Base-by-base conservation (phyloP, 495 filamentous ascomycete genomes). In the Hypoxylon rickii region DNA sequence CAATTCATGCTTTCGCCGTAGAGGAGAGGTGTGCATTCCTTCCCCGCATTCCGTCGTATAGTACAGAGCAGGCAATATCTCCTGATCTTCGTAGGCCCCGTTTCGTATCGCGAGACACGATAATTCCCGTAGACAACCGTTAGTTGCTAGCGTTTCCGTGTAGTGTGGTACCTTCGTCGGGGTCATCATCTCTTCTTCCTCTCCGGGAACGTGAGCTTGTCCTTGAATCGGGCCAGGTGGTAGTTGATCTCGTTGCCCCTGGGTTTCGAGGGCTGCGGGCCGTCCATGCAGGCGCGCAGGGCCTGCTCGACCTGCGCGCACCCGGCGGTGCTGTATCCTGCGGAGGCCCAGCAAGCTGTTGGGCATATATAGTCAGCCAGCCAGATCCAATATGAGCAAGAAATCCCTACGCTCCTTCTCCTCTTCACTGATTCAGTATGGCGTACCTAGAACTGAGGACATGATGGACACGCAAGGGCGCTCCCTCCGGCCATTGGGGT, bases 221-320 rank as follows among this genome's bases (percentile, higher is more conserved):
- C 85, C 67, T 95, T 92, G 76, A 97, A 85, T 55, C 94, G 82
- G 64, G 82, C 81, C 32, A 98, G 73, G 72, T 97, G 92, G 79
- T 96, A 96, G 75, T 98, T 98, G 81, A 97, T 93, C 48, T 84
- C 88, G 77, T 87, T 96, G 78, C 83, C 86, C 71, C 84, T 81
- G 64, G 80, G 74, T n/a, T 77, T 71, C 58, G 80, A 77, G 29
- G 86, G 75, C 79, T 78, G 86, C 80, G 86, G 85, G 58, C 80
- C 79, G 74, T 98, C 94, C 94, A 97, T 97, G 79, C 94, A 98
- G n/a, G 81, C 74, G 51, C 92, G 82, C 67, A 98, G 76, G 61
- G 87, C 82, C 63, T 89, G 78, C 70, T 97, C 94, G 40, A 97
- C 69, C 20, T 79, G 83, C n/a, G 79, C 81, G 64, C 94, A 98